Percentiles rank a stretch among this genome's conserved stretches.
Conservation (phyloP, 495 filamentous ascomycete species). For the Penicillium malachiteum region DNA sequence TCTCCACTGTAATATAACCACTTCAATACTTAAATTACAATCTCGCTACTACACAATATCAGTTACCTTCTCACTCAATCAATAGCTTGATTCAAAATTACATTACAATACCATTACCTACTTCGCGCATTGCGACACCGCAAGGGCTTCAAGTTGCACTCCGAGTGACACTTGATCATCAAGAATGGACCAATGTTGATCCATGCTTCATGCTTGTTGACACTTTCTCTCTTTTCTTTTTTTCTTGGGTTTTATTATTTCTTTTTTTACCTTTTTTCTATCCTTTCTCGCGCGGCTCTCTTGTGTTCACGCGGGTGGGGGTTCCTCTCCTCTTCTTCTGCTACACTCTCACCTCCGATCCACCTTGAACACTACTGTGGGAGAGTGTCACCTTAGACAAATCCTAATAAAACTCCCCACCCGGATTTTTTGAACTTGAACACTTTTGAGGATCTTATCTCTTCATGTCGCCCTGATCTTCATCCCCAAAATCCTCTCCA, state of each 20-base stretch:
- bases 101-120: constrained; percentile 24
- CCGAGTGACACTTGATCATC: constrained; percentile 22
- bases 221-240: not conserved
- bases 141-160: constrained; percentile 32
- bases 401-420: constrained; percentile 11
- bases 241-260: not conserved
- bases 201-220: constrained; percentile 28
- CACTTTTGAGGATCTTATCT: constrained; percentile 19
- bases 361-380: constrained; percentile 27
- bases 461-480: constrained; percentile 6
- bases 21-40: constrained; percentile 1
- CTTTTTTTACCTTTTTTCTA: not conserved
- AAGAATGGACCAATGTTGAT: constrained; percentile 44
- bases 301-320: not conserved
- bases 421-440: constrained; percentile 6
- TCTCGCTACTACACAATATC: not conserved
- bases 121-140: constrained; percentile 25
- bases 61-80: not conserved
- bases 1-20: not conserved
- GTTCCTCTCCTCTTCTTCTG: constrained; percentile 8
- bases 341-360: constrained; percentile 27
- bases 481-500: not conserved
- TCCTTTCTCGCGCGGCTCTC: constrained; percentile 9
- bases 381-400: constrained; percentile 28
- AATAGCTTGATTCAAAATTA: not conserved